Evolutionary conservation across 177 flowering plant species (phyloP).

Genomic region (Vitis hybrid): DNA sequence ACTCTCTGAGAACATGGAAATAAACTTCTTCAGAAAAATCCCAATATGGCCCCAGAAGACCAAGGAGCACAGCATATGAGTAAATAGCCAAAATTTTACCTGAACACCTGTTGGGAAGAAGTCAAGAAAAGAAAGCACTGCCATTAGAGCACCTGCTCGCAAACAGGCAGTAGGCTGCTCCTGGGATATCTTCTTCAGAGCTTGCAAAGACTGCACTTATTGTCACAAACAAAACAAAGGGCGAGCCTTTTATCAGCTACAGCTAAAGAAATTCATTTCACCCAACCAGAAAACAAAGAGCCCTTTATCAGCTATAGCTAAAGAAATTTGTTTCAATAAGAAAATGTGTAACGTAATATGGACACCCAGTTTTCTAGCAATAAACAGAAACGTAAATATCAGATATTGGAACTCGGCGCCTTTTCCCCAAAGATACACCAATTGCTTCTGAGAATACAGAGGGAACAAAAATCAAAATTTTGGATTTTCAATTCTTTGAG

Average conservation of each 20-base stretch:
- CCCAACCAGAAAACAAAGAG: neutral
- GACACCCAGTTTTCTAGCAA: no score
- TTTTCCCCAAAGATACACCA: no score
- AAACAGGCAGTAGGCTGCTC: slow-evolving; percentile 99
- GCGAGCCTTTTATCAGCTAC: neutral
- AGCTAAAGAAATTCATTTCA: no score
- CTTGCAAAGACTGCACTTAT: slow-evolving; percentile 86
- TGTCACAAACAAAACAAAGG: neutral
- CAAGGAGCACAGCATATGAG: neutral
- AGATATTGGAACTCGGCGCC: no score
- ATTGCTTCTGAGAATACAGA: no score
- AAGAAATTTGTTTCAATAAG: no score
- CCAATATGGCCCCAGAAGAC: neutral
- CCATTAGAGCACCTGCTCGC: slow-evolving; percentile 99
- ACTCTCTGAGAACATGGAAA: slow-evolving; percentile 59
- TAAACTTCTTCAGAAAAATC: neutral
- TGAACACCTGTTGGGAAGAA: slow-evolving; percentile 99
- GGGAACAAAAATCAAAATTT: no score
- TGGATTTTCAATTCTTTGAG: no score
- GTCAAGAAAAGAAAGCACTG: slow-evolving; percentile 93
- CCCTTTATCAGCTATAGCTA: no score
- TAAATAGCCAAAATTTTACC: slow-evolving; percentile 33
- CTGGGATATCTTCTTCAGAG: slow-evolving; percentile 96
- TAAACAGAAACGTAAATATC: no score
- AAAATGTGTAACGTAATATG: no score